Percentiles rank a stretch among this genome's conserved stretches.
These are phyloP conservation scores for Penicillium maclennaniae DNA, from an alignment of 495 filamentous ascomycete genomes.

Conservation along the genomic window DNA sequence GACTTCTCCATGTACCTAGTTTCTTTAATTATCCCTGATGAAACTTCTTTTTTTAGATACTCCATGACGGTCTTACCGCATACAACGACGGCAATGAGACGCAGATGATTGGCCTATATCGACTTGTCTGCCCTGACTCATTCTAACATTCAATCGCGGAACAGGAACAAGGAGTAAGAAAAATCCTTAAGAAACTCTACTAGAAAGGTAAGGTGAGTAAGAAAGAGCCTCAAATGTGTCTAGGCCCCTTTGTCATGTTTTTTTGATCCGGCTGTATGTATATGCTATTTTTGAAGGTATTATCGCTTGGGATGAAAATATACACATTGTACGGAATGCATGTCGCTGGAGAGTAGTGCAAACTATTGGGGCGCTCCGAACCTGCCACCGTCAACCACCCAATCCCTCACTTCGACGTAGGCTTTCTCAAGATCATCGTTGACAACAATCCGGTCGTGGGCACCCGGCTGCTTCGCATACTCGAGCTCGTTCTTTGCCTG, in stretches of 20 bases:
- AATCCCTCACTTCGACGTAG: constrained; percentile 73
- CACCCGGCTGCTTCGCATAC: constrained; percentile 66
- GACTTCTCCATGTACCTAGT: constrained; percentile 42
- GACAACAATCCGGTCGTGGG: constrained; percentile 81
- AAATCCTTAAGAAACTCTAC: too few relatives aligned
- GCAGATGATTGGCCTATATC: too few relatives aligned
- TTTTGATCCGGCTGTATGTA: too few relatives aligned
- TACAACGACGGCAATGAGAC: neutral
- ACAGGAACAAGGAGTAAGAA: neutral
- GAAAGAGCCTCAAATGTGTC: too few relatives aligned
- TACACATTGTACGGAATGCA: neutral
- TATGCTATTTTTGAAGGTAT: neutral
- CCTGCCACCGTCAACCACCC: constrained; percentile 48
- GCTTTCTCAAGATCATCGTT: constrained; percentile 87
- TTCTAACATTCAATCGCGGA: too few relatives aligned
- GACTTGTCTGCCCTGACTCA: too few relatives aligned
- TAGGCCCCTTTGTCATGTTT: too few relatives aligned
- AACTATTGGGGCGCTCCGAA: constrained; percentile 33
- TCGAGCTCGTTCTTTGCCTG: constrained; percentile 83
- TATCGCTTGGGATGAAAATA: neutral
- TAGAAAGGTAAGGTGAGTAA: too few relatives aligned
- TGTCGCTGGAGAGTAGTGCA: neutral
- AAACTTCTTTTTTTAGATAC: constrained; percentile 20
- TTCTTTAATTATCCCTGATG: constrained; percentile 36
- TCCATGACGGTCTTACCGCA: neutral